Evolutionary conservation across 352 stramenopile species (phyloP).

Genomic region (Phytophthora pluvialis): DNA sequence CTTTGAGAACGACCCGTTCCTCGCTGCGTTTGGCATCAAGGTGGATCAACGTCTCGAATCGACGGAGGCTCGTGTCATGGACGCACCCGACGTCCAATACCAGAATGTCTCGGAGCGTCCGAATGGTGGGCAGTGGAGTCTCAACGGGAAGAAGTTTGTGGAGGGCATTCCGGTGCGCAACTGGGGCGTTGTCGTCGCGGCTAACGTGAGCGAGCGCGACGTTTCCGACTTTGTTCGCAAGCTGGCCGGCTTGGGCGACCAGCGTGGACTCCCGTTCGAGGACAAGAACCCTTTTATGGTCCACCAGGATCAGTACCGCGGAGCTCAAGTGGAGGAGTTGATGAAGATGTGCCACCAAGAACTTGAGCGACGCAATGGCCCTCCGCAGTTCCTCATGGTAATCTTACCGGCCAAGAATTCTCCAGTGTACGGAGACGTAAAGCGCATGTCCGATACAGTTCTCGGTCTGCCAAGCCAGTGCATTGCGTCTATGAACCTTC

Average conservation of each 20-base stretch:
- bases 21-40: conserved; percentile 63
- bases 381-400: conserved; percentile 59
- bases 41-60: conserved; percentile 55
- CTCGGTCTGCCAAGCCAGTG: conserved; percentile 80
- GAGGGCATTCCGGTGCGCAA: conserved; percentile 45
- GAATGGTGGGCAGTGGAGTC: conserved; percentile 69
- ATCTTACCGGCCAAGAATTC: conserved; percentile 49
- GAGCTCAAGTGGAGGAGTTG: conserved; percentile 56
- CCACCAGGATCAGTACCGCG: conserved; percentile 38
- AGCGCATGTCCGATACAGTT: conserved; percentile 69
- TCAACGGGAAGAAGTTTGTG: conserved; percentile 73
- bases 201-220: conserved; percentile 35
- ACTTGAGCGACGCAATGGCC: conserved; percentile 25
- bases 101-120: conserved; percentile 65
- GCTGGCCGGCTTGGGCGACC: conserved; percentile 35
- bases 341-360: conserved; percentile 58
- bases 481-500: conserved; percentile 53
- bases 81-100: conserved; percentile 69
- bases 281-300: conserved; percentile 49
- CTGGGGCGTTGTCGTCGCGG: conserved; percentile 60
- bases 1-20: conserved; percentile 72
- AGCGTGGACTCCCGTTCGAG: conserved; percentile 47
- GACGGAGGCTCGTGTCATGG: conserved; percentile 50
- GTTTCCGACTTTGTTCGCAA: conserved; percentile 43
- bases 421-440: conserved; percentile 59